phyloP scores from a whole-genome alignment of 2,329 filamentous ascomycete species.

The Emmonsiellopsis sp. region DNA sequence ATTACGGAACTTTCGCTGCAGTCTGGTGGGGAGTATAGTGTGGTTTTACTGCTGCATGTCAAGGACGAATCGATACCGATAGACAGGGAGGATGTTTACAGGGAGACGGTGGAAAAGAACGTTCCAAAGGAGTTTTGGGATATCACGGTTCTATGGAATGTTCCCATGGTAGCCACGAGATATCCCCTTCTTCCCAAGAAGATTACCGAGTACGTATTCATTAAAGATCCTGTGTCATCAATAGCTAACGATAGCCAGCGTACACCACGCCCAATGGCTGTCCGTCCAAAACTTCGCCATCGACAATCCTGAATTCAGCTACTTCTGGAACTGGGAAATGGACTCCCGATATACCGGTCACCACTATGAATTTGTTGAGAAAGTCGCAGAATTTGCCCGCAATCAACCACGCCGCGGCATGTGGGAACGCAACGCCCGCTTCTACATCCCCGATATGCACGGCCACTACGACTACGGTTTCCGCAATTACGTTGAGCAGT shows the following conservation, averaged over 20 bases:
- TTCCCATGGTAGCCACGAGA: slow-evolving; percentile 41
- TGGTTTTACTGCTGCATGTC: slow-evolving; percentile 77
- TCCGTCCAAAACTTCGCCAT: slow-evolving; percentile 67
- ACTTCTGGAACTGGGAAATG: slow-evolving; percentile 82
- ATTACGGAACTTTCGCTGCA: slow-evolving; percentile 73
- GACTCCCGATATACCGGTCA: slow-evolving; percentile 72
- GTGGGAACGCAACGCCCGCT: slow-evolving; percentile 50
- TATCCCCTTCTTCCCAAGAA: slow-evolving; percentile 29
- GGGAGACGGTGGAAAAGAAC: slow-evolving; percentile 50
- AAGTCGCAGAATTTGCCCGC: slow-evolving; percentile 47
- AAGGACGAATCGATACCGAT: slow-evolving; percentile 68
- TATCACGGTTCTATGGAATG: slow-evolving; percentile 67
- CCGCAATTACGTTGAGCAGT: slow-evolving; percentile 18
- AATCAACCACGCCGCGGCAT: slow-evolving; percentile 49
- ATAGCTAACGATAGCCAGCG: slow-evolving; percentile 24
- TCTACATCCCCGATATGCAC: slow-evolving; percentile 46
- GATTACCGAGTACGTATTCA: slow-evolving; percentile 41
- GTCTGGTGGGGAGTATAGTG: slow-evolving; percentile 77
- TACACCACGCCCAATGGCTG: slow-evolving; percentile 59
- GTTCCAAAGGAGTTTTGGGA: slow-evolving; percentile 62
- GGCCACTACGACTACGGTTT: slow-evolving; percentile 34
- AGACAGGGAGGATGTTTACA: slow-evolving; percentile 61
- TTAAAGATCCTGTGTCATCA: slow-evolving; percentile 20
- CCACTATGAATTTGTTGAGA: slow-evolving; percentile 69
- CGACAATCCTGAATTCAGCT: slow-evolving; percentile 71